Evolutionary conservation across 2,329 filamentous ascomycete species (phyloP), one percentile per base, ranked within the genome.

Genomic region (Cordyceps pruinosa): DNA sequence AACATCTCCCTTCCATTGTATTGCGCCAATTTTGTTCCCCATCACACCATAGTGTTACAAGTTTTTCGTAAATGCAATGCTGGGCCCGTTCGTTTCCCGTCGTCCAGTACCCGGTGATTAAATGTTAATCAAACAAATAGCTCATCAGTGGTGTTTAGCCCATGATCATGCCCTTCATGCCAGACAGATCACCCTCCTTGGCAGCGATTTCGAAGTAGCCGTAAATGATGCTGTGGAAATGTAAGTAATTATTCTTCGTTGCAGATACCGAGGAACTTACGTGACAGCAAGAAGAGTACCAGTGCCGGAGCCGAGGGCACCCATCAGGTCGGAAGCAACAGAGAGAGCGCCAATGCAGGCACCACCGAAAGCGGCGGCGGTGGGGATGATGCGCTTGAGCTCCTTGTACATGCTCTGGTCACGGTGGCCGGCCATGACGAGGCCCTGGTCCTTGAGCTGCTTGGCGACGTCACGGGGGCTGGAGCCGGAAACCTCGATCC

Each of bases 351-450:
- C 94, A 79, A 99, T 99, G 81, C 93, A 97, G 65, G 94, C 94
- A 82, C 94, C 94, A 75, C 95, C 94, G 65, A 99, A 99, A 68
- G 95, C 94, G 63, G 94, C 94, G 61, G 94, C 95, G 60, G 94
- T 97, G 62, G 94, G 95, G 64, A 99, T 99, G 68, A 99, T 94
- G 70, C 94, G 89, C 89, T 99, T 99, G 63, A 99, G 85, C 79
- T 99, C 94, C 83, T 96, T 96, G 86, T 99, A 99, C 94, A 99
- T 99, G 81, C 89, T 95, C 83, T 97, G 93, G 75, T 99, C 95
- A 78, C 94, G 90, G 82, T 99, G 94, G 70, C 94, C 94, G 69
- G 94, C 93, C 95, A 99, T 99, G 66, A 99, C 93, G 59, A 99
- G 87, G 72, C 94, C 94, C 78, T 99, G 94, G 70, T 99, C 95